Conservation (phyloP, 768 basidiomycete species). For the Boletus insuetus region DNA sequence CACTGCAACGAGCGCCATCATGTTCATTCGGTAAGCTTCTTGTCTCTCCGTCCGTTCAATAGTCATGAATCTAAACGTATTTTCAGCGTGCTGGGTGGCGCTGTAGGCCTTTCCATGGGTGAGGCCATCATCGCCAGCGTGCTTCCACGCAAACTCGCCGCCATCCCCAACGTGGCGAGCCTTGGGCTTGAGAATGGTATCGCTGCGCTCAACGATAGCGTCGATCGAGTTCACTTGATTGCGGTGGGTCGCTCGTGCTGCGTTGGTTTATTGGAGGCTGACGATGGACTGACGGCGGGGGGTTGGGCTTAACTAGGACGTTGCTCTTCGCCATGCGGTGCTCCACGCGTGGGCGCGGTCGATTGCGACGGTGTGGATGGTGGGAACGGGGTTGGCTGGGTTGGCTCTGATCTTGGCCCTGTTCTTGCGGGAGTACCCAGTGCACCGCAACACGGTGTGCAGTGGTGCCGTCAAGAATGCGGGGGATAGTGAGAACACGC, state of each 20-base stretch:
- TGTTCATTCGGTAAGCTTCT: constrained; percentile 55
- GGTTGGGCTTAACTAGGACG: constrained; percentile 39
- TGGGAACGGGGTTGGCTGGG: constrained; percentile 56
- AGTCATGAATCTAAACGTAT: too few species aligned
- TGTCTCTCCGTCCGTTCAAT: too few species aligned
- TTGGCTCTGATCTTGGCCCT: constrained; percentile 49
- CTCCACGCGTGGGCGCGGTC: constrained; percentile 66
- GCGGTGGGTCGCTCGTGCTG: not conserved
- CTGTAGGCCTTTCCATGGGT: constrained; percentile 70
- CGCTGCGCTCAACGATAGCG: constrained; percentile 43
- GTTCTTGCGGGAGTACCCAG: constrained; percentile 57
- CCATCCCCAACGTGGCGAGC: constrained; percentile 30
- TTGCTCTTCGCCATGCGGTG: constrained; percentile 44
- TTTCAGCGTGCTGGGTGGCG: constrained; percentile 62
- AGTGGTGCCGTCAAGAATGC: constrained; percentile 20
- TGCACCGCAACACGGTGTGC: constrained; percentile 49
- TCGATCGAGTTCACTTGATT: constrained; percentile 39
- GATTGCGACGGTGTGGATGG: constrained; percentile 63
- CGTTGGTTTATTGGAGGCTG: not conserved
- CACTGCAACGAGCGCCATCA: constrained; percentile 69
- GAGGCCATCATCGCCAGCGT: constrained; percentile 67
- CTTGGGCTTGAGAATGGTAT: constrained; percentile 35
- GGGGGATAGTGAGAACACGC: constrained; percentile 18
- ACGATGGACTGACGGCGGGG: not conserved
- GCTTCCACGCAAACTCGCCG: constrained; percentile 32